Evolutionary conservation across 192 early-diverging fungal species (phyloP), one percentile per base, ranked within the genome.

Genomic region (Spizellomyces sp.): DNA sequence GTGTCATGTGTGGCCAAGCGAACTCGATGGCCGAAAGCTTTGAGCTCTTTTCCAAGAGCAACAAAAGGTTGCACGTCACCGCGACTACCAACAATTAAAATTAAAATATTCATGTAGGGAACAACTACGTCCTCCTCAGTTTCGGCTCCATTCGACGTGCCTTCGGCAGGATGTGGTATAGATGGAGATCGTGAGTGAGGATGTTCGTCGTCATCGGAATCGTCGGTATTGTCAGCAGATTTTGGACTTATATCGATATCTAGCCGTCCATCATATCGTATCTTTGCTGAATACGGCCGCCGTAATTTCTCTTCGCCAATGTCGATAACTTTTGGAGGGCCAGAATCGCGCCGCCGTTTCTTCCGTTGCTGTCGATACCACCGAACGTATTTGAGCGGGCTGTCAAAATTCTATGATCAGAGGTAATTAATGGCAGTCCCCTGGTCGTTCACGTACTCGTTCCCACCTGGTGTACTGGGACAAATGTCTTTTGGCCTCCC

Each of bases 41-140:
- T 81, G 15, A 92, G 63, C 9, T 81, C 78, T 68, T 91, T 90
- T 70, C 89, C 84, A 3, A 91, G 83, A 5, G 90, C 89, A 76
- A 92, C 84, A 68, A 81, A 88, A 8, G 89, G 89, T 58, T 92
- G 91, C 8, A 92, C 89, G 77, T 92, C 91, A 4, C 91, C 91
- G 57, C 91, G 83, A 41, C 88, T 86, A 22, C 91, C 91, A 69
- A 92, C 89, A 4, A 90, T 92, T 44, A 90, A 60, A 52, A 64
- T 64, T 15, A 64, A 27, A 3, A 64, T 45, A 2, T n/a, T 22
- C 15, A 61, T 12, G 22, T 27, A 22, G n/a, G 59, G 59, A 12
- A 61, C 59, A 54, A 54, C 17, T 36, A 36, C 27, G 27, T 36
- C 27, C 4, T 54, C 50, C 2, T 54, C 17, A 12, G 50, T 54